Evolutionary conservation across 805 yeast genomes (phyloP).

Genomic region (Candida chilensis): DNA sequence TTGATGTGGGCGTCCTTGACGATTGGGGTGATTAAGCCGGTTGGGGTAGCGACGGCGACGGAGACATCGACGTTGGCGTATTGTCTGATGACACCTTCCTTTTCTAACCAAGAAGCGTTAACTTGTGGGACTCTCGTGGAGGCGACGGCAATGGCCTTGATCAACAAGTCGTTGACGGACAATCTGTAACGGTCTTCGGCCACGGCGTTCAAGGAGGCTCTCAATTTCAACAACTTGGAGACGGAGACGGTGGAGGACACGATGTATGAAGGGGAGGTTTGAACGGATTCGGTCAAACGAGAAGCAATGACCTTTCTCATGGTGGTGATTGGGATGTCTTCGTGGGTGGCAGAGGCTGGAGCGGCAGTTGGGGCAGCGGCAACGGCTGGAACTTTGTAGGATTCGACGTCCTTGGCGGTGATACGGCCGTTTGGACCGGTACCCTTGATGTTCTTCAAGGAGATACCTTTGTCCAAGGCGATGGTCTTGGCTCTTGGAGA

Average conservation of each 20-base stretch:
- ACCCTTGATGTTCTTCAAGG: conserved; percentile 79
- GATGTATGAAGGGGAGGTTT: conserved; percentile 83
- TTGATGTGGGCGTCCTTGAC: conserved; percentile 80
- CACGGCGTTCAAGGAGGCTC: conserved; percentile 79
- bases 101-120: conserved; percentile 88
- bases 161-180: conserved; percentile 88
- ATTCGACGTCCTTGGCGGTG: conserved; percentile 83
- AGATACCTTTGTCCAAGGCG: conserved; percentile 87
- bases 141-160: conserved; percentile 93
- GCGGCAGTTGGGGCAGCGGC: conserved; percentile 35
- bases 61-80: conserved; percentile 90
- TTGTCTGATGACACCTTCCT: conserved; percentile 86
- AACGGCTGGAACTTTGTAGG: conserved; percentile 41
- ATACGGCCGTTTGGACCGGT: conserved; percentile 96
- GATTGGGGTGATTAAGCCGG: conserved; percentile 95
- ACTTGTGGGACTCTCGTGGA: conserved; percentile 85
- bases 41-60: conserved; percentile 97
- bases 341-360: conserved; percentile 50
- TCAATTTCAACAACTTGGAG: conserved; percentile 81
- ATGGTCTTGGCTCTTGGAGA: conserved; percentile 92
- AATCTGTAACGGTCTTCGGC: conserved; percentile 84
- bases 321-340: conserved; percentile 76
- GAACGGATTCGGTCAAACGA: conserved; percentile 82
- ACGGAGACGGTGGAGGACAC: conserved; percentile 85
- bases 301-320: conserved; percentile 94